These are phyloP conservation scores for Wickerhamomyces bisporus DNA, from an alignment of 805 yeast genomes.

Conservation along the genomic window DNA sequence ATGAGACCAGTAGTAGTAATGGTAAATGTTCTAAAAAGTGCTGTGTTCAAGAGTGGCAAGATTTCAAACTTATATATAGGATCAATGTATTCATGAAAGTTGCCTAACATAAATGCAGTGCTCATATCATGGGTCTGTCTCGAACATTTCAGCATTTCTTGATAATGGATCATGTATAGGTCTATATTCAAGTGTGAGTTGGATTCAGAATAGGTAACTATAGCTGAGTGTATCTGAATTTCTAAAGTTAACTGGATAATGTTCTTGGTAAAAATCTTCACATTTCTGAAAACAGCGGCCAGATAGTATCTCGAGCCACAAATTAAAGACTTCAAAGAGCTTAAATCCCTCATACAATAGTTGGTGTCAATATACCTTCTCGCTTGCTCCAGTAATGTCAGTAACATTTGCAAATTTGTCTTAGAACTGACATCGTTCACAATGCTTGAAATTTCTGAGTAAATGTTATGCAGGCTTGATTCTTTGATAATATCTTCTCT, in stretches of 20 bases:
- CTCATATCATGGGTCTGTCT: slow-evolving; percentile 6
- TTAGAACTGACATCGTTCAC: slow-evolving; percentile 6
- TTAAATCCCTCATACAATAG: too few species aligned
- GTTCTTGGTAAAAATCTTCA: slow-evolving; percentile 1
- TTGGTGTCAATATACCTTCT: neutral
- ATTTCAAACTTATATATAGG: slow-evolving; percentile 10
- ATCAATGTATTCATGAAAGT: slow-evolving; percentile 5
- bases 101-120: slow-evolving; percentile 8
- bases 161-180: slow-evolving; percentile 8
- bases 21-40: slow-evolving; percentile 5
- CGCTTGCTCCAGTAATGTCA: too few species aligned
- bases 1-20: neutral
- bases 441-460: neutral
- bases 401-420: neutral
- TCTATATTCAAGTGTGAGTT: slow-evolving; percentile 8
- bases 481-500: too few species aligned
- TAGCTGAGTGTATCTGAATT: slow-evolving; percentile 6
- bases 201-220: slow-evolving; percentile 13
- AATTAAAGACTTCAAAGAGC: neutral
- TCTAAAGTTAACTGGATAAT: neutral
- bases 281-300: slow-evolving; percentile 9
- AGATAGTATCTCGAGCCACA: slow-evolving; percentile 6
- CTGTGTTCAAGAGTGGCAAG: slow-evolving; percentile 8
- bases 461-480: neutral
- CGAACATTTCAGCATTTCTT: neutral